Evolutionary conservation across 106 monocot genomes (phyloP), one percentile per base, ranked within the genome.

Genomic region (Phalaenopsis equestris): DNA sequence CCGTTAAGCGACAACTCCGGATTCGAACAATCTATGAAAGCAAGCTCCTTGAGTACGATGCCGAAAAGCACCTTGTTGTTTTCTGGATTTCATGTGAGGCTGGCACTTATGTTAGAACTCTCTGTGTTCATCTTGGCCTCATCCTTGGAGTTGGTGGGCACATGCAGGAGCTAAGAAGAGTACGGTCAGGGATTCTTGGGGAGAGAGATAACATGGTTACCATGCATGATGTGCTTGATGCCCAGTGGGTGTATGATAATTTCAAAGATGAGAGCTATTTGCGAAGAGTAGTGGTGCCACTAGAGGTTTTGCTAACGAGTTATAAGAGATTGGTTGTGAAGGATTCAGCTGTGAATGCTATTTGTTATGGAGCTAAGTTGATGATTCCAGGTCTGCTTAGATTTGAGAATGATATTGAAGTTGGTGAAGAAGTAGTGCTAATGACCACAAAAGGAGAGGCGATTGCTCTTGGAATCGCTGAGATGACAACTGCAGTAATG

Each of bases 61-160:
- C 86, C 2, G 91, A 83, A 0, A 80, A 85, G 15, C 84, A 96
- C 79, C 82, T 96, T 4, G 91, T 91, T 19, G 96, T 96, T 2
- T 96, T 96, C 81, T 96, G 96, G 96, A 96, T 96, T 30, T 91
- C 91, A 64, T 96, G 96, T 74, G 93, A 96, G 81, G 96, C 96
- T 0, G 96, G 96, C 1, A 96, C 96, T 5, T 96, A 96, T 72
- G 96, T 96, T 2, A 81, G 96, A 48, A 96, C 96, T 3, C 78
- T 96, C 17, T 96, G 96, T 21, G 96, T 96, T 2, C 96, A 96
- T 78, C 76, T 96, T 6, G 96, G 96, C 1, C 79, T 96, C 18
- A 73, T 96, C 36, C 86, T 96, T 18, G 96, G 96, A 17, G 91
- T 93, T 23, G 96, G 96, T 1, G 93, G 82, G 10, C 96, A 96